Evolutionary conservation across 2,329 filamentous ascomycete species (phyloP).

Genomic region (Alternaria sp.): DNA sequence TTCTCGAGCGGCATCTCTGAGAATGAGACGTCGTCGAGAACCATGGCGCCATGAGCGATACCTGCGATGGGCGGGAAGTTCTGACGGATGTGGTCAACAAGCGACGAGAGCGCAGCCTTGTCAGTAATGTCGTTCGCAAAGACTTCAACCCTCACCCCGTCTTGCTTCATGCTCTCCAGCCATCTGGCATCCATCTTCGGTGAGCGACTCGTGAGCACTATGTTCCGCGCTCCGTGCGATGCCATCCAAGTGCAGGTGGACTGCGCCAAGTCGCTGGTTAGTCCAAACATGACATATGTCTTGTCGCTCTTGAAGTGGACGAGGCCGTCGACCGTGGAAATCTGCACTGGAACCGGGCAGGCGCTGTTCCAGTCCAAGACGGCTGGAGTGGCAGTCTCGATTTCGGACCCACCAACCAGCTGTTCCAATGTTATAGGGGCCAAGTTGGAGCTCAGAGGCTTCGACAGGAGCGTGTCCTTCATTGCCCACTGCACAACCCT

Average conservation of each 20-base stretch:
- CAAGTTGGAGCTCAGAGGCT: not conserved
- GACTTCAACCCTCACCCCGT: conserved; percentile 7
- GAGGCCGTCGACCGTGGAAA: not conserved
- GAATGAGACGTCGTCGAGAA: conserved; percentile 17
- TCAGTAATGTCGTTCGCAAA: not conserved
- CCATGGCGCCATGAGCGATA: conserved; percentile 22
- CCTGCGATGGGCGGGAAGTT: conserved; percentile 21
- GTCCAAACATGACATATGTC: conserved; percentile 30
- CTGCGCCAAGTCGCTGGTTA: conserved; percentile 28
- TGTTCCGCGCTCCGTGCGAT: conserved; percentile 15
- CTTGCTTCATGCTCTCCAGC: not conserved
- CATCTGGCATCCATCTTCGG: not conserved
- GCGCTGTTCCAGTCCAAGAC: not conserved
- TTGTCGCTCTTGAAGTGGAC: conserved; percentile 5
- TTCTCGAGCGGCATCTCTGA: conserved; percentile 7
- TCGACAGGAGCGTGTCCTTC: not conserved
- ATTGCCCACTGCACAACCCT: not conserved
- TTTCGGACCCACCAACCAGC: not conserved
- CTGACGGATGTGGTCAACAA: not conserved
- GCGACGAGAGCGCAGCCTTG: not conserved
- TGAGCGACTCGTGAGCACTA: conserved; percentile 20
- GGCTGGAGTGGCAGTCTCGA: not conserved
- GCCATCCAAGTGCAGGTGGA: conserved; percentile 26
- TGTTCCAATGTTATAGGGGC: not conserved
- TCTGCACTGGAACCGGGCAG: not conserved